Evolutionary conservation across 257 asterid species (phyloP).

Genomic region (Knoxia roxburghii): DNA sequence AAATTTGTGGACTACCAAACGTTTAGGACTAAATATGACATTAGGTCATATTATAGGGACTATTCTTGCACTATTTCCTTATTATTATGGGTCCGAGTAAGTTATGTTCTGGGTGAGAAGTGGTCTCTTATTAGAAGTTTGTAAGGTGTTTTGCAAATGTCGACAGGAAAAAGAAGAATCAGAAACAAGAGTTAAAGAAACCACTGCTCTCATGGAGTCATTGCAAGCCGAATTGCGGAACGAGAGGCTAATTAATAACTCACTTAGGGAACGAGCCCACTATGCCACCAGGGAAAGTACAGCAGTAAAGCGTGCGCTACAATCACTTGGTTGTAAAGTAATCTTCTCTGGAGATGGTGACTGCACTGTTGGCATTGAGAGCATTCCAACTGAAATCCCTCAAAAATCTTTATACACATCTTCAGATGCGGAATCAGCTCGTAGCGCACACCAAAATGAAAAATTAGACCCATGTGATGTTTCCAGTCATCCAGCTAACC

Average conservation of each 20-base stretch:
- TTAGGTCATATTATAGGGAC: too few relatives aligned
- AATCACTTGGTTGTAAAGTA: conserved; percentile 81
- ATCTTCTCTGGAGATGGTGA: conserved; percentile 73
- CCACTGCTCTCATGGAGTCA: conserved; percentile 41
- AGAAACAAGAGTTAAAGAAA: conserved; percentile 56
- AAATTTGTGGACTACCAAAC: too few relatives aligned
- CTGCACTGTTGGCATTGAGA: conserved; percentile 64
- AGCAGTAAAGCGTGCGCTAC: conserved; percentile 75
- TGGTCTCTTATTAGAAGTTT: neutral
- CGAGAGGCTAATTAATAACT: conserved; percentile 62
- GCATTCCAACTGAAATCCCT: conserved; percentile 52
- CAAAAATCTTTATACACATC: conserved; percentile 44
- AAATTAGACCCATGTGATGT: conserved; percentile 41
- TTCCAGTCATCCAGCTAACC: conserved; percentile 38
- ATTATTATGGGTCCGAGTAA: too few relatives aligned
- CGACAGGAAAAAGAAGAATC: conserved; percentile 79
- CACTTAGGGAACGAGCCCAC: conserved; percentile 63
- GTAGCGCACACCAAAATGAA: conserved; percentile 28
- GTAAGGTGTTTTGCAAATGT: conserved; percentile 9
- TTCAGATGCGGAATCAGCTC: conserved; percentile 34
- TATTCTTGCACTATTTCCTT: too few relatives aligned
- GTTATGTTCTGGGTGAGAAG: neutral
- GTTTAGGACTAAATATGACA: too few relatives aligned
- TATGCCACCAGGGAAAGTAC: conserved; percentile 61
- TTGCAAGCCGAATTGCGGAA: conserved; percentile 56